Evolutionary conservation across 441 rosid species (phyloP).

Genomic region (Pelargonium fulgidum): DNA sequence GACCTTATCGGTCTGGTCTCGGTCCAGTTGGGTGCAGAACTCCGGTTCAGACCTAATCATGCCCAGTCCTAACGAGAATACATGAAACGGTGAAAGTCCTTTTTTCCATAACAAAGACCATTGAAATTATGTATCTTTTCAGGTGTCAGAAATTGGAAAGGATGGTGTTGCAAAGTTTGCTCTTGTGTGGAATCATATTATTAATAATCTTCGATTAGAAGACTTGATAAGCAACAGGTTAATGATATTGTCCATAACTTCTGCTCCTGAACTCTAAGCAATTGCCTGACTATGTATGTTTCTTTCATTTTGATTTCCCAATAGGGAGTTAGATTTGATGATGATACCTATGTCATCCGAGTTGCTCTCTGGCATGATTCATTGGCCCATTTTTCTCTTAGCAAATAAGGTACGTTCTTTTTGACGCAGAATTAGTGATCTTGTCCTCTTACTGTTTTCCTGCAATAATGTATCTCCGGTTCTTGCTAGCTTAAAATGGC

Average conservation of each 20-base stretch:
- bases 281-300: constrained; percentile 10
- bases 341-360: constrained; percentile 68
- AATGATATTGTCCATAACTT: constrained; percentile 16
- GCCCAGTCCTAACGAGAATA: not conserved
- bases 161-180: constrained; percentile 70
- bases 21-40: too few species aligned
- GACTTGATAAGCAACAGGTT: constrained; percentile 94
- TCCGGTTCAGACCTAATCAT: too few species aligned
- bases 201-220: constrained; percentile 61
- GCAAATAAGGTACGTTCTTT: constrained; percentile 65
- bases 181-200: constrained; percentile 89
- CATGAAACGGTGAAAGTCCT: not conserved
- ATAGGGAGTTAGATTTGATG: constrained; percentile 94
- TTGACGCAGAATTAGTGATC: not conserved
- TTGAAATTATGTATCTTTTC: constrained; percentile 19
- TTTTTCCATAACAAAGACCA: constrained; percentile 10
- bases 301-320: constrained; percentile 9
- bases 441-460: constrained; percentile 15
- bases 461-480: constrained; percentile 29
- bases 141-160: constrained; percentile 47
- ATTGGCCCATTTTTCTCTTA: constrained; percentile 95
- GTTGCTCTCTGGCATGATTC: constrained; percentile 54
- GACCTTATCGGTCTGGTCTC: not conserved
- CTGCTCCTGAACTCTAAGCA: constrained; percentile 7
- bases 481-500: constrained; percentile 72